A percentile compares a stretch with the other conserved stretches of the same genome.
phyloP scores from a whole-genome alignment of 2,329 filamentous ascomycete genomes.

The Clarireedia sp. region DNA sequence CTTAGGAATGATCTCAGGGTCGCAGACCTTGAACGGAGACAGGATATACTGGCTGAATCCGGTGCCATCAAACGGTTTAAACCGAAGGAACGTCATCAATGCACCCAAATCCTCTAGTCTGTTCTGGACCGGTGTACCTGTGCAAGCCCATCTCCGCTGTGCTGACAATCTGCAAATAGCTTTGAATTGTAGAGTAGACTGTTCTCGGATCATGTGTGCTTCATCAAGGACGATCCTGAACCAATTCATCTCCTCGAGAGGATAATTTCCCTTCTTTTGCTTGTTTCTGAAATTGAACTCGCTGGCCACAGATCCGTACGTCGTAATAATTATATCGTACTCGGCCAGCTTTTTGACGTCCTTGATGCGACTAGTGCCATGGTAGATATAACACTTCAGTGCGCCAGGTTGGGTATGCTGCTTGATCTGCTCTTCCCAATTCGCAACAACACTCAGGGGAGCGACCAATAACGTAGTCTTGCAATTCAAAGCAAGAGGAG shows the following conservation, averaged over 20 bases:
- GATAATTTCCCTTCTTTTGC: slow-evolving; percentile 50
- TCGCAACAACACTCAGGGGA: slow-evolving; percentile 82
- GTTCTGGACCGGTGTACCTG: slow-evolving; percentile 92
- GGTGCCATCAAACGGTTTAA: slow-evolving; percentile 76
- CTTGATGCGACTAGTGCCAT: slow-evolving; percentile 69
- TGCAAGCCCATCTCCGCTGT: slow-evolving; percentile 89
- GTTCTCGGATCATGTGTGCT: slow-evolving; percentile 88
- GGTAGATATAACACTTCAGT: slow-evolving; percentile 74
- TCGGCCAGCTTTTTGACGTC: slow-evolving; percentile 59
- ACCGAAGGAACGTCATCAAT: slow-evolving; percentile 73
- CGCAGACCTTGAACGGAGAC: slow-evolving; percentile 77
- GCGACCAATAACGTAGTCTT: slow-evolving; percentile 80
- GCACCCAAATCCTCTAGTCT: slow-evolving; percentile 83
- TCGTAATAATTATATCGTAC: slow-evolving; percentile 83
- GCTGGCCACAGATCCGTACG: slow-evolving; percentile 79
- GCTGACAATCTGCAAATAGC: slow-evolving; percentile 74
- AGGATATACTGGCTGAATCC: slow-evolving; percentile 76
- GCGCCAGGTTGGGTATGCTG: slow-evolving; percentile 61
- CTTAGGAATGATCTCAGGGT: slow-evolving; percentile 75
- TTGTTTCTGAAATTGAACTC: slow-evolving; percentile 62
- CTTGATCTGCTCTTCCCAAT: slow-evolving; percentile 90
- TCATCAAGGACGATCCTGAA: slow-evolving; percentile 93
- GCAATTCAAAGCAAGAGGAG: slow-evolving; percentile 53
- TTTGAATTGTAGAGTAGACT: slow-evolving; percentile 72
- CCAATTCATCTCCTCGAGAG: slow-evolving; percentile 75